These are phyloP conservation scores for Tylopilus vinaceipallidus DNA, from an alignment of 768 basidiomycete genomes.

Conservation along the genomic window DNA sequence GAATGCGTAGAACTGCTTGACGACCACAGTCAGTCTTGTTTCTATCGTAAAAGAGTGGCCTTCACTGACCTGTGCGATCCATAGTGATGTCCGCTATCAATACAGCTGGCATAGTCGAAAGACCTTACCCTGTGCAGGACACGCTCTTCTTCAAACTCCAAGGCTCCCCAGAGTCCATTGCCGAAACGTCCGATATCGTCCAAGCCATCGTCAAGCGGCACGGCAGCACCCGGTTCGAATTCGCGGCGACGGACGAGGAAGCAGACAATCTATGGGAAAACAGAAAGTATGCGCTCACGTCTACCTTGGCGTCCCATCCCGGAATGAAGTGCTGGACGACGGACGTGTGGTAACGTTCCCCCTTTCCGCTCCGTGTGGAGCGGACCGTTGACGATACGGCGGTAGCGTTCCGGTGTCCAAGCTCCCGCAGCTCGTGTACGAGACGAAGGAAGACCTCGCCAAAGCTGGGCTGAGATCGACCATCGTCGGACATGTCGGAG, in stretches of 20 bases:
- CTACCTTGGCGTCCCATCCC: conserved; percentile 61
- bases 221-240: conserved; percentile 64
- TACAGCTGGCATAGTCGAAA: conserved; percentile 55
- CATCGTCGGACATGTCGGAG: conserved; percentile 80
- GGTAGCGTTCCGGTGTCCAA: conserved; percentile 68
- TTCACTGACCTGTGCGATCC: background rate
- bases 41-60: background rate
- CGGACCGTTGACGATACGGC: background rate
- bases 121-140: conserved; percentile 66
- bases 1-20: conserved; percentile 91
- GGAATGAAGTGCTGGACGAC: conserved; percentile 79
- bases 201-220: conserved; percentile 64
- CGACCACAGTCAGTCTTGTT: conserved; percentile 51
- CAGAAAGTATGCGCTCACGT: conserved; percentile 80
- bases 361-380: background rate
- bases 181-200: conserved; percentile 56
- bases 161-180: conserved; percentile 60
- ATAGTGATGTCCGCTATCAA: conserved; percentile 81
- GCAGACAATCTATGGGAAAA: conserved; percentile 80
- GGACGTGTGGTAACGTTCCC: conserved; percentile 69
- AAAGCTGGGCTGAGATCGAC: conserved; percentile 58
- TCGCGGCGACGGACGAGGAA: conserved; percentile 72
- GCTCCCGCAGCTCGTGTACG: conserved; percentile 66
- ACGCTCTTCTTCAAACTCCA: conserved; percentile 93
- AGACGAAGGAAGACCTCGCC: conserved; percentile 77